Conservation (phyloP, 495 filamentous ascomycete species). For the Acidomyces sp. region DNA sequence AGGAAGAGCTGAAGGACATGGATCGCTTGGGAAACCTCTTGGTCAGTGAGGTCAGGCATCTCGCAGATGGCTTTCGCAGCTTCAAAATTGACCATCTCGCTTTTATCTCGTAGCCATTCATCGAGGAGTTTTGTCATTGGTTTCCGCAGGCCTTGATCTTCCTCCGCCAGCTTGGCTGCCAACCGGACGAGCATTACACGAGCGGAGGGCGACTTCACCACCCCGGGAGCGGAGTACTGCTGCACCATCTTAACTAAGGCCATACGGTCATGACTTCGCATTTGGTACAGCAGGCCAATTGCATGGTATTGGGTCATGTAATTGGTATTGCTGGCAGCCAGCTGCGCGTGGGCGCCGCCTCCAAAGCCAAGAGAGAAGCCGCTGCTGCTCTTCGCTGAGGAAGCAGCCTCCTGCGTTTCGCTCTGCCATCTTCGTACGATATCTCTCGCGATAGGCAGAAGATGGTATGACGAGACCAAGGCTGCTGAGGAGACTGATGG, state of each 20-base stretch:
- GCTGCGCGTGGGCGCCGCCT: conserved; percentile 48
- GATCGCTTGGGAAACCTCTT: conserved; percentile 82
- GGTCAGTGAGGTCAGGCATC: conserved; percentile 82
- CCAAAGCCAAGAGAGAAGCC: conserved; percentile 85
- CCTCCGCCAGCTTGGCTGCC: conserved; percentile 88
- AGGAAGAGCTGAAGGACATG: conserved; percentile 93
- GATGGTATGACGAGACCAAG: conserved; percentile 94
- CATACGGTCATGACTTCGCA: conserved; percentile 96
- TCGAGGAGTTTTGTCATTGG: conserved; percentile 92
- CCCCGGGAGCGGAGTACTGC: conserved; percentile 82
- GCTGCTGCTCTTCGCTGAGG: conserved; percentile 72
- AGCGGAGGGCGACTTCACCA: conserved; percentile 87
- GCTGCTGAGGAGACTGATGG: conserved; percentile 95
- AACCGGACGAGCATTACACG: conserved; percentile 83
- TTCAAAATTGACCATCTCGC: conserved; percentile 99
- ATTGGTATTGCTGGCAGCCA: conserved; percentile 61
- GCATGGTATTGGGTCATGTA: conserved; percentile 98
- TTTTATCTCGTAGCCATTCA: conserved; percentile 95
- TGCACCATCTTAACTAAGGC: conserved; percentile 99
- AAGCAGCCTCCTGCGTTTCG: conserved; percentile 94
- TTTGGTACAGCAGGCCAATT: conserved; percentile 93
- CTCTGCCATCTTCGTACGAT: conserved; percentile 97
- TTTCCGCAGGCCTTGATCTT: conserved; percentile 75
- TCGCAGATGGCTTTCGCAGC: conserved; percentile 95
- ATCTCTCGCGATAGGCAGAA: conserved; percentile 88